A percentile compares a stretch with the other conserved stretches of the same genome.
phyloP scores from a whole-genome alignment of 1,284 basidiomycete genomes.

The Rhodofomes roseus region DNA sequence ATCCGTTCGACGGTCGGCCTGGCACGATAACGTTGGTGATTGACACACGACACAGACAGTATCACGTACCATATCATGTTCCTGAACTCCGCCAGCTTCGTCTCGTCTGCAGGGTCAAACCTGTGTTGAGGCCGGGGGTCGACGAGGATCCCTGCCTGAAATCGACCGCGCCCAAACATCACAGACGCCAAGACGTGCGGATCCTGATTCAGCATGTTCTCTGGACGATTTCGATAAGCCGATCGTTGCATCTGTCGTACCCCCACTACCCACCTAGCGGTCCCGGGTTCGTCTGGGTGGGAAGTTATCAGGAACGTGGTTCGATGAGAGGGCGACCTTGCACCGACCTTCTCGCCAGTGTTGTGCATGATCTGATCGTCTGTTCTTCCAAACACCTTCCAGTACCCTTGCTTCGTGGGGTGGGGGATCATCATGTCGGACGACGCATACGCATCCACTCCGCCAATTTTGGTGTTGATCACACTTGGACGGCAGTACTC shows the following conservation, averaged over 20 bases:
- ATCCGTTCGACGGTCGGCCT: constrained; percentile 32
- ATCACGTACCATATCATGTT: constrained; percentile 31
- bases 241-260: constrained; percentile 16
- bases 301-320: constrained; percentile 29
- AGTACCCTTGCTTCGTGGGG: constrained; percentile 39
- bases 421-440: constrained; percentile 43
- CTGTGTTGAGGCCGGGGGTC: constrained; percentile 24
- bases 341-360: constrained; percentile 46
- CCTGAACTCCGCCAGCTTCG: constrained; percentile 24
- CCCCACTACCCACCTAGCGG: constrained; percentile 11
- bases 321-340: constrained; percentile 14
- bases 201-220: constrained; percentile 28
- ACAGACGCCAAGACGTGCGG: constrained; percentile 27
- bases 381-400: constrained; percentile 41
- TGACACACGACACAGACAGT: too few relatives aligned
- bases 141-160: constrained; percentile 35
- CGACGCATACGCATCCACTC: constrained; percentile 31
- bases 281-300: constrained; percentile 21
- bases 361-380: constrained; percentile 52
- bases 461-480: constrained; percentile 28
- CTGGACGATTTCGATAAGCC: constrained; percentile 8
- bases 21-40: background rate
- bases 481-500: constrained; percentile 16
- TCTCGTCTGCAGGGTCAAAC: constrained; percentile 24
- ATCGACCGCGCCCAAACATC: constrained; percentile 38